Evolutionary conservation across 179 eudicot species (phyloP).

Genomic region (Sideroxylon spinosum): DNA sequence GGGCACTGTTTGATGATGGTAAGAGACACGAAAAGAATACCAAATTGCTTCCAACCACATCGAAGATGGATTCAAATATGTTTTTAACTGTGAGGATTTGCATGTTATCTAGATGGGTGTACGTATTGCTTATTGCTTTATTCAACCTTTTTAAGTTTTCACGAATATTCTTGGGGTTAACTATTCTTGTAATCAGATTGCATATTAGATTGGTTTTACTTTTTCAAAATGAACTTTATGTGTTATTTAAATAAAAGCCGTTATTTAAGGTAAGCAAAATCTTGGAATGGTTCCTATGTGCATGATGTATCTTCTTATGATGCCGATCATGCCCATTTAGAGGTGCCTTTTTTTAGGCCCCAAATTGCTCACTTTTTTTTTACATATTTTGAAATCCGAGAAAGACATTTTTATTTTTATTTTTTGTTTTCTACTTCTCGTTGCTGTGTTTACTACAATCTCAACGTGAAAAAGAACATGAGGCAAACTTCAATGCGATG

Average conservation of each 20-base stretch:
- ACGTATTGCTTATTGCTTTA: constrained; percentile 13
- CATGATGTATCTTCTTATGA: neutral
- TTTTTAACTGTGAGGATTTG: constrained; percentile 42
- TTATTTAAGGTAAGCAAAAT: neutral
- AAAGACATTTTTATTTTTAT: too few relatives aligned
- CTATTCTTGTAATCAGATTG: neutral
- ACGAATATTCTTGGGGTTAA: too few relatives aligned
- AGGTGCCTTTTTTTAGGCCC: neutral
- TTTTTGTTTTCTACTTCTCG: too few relatives aligned
- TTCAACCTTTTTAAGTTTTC: too few relatives aligned
- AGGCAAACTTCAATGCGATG: too few relatives aligned
- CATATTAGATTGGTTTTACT: neutral
- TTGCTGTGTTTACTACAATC: too few relatives aligned
- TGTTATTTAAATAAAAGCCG: neutral
- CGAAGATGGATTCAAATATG: constrained; percentile 19
- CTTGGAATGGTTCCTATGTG: neutral
- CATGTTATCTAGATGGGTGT: constrained; percentile 48
- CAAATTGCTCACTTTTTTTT: neutral
- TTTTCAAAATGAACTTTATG: neutral
- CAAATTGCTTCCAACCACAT: constrained; percentile 13
- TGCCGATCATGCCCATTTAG: neutral
- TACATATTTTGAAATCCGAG: too few relatives aligned
- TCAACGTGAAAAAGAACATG: too few relatives aligned
- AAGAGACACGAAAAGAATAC: neutral
- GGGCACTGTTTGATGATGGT: constrained; percentile 16